Conservation (phyloP, 2,329 filamentous ascomycete genomes). For the Cucurbitaria berberidis region DNA sequence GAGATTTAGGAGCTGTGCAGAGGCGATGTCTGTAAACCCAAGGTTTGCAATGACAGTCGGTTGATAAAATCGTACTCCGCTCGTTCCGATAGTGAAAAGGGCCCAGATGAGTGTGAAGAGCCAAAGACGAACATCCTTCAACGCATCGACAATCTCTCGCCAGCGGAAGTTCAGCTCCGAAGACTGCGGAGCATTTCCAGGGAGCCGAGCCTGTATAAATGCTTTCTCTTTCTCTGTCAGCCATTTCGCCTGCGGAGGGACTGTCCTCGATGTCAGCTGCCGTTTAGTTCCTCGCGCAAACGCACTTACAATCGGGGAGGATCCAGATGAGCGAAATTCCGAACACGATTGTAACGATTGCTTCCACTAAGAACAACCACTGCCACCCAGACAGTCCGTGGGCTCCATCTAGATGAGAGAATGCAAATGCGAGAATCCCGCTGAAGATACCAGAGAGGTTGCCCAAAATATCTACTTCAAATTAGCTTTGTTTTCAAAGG, state of each 20-base stretch:
- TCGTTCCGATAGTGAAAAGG: slow-evolving; percentile 53
- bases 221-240: slow-evolving; percentile 71
- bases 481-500: neutral
- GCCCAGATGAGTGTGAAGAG: slow-evolving; percentile 54
- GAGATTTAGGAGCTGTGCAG: slow-evolving; percentile 70
- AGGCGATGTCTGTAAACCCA: slow-evolving; percentile 59
- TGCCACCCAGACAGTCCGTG: slow-evolving; percentile 47
- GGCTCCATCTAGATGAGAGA: slow-evolving; percentile 70
- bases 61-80: slow-evolving; percentile 55
- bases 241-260: slow-evolving; percentile 73
- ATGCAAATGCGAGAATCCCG: slow-evolving; percentile 72
- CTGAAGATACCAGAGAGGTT: slow-evolving; percentile 69
- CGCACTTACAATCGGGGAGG: slow-evolving; percentile 45
- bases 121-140: slow-evolving; percentile 60
- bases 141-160: slow-evolving; percentile 54
- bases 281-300: neutral
- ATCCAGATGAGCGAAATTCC: slow-evolving; percentile 73
- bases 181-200: slow-evolving; percentile 52
- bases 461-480: neutral
- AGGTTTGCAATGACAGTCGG: slow-evolving; percentile 69
- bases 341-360: slow-evolving; percentile 69
- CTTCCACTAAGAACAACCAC: slow-evolving; percentile 63
- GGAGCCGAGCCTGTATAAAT: slow-evolving; percentile 70
- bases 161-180: slow-evolving; percentile 53
- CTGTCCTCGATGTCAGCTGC: slow-evolving; percentile 56